Conservation (phyloP, 768 basidiomycete genomes). For the Pleurotus djamor region DNA sequence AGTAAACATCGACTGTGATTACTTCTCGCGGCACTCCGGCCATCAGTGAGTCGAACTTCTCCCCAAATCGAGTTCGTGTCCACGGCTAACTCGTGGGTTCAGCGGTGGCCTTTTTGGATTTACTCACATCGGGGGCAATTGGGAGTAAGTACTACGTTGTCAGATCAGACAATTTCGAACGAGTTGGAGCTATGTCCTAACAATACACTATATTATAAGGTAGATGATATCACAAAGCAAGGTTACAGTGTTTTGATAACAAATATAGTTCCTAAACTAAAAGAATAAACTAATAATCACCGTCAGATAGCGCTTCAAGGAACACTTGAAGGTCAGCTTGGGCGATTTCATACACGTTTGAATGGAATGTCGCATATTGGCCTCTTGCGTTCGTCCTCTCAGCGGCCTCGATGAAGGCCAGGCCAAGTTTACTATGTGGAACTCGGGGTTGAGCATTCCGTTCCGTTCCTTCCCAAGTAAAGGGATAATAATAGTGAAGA, state of each 20-base stretch:
- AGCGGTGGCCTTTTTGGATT: conserved; percentile 5
- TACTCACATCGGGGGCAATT: conserved; percentile 1
- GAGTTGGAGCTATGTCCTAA: not conserved
- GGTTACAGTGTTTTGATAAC: not conserved
- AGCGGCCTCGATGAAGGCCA: conserved; percentile 82
- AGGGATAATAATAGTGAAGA: no score
- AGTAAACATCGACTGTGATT: conserved; percentile 86
- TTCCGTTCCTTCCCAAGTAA: no score
- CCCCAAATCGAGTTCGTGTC: not conserved
- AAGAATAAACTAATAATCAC: conserved; percentile 15
- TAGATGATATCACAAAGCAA: not conserved
- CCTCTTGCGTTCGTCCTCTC: conserved; percentile 75
- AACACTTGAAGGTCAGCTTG: conserved; percentile 79
- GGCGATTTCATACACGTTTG: conserved; percentile 82
- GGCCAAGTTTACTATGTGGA: conserved; percentile 67
- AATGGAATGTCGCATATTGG: conserved; percentile 83
- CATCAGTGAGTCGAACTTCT: not conserved
- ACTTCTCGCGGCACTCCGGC: conserved; percentile 77
- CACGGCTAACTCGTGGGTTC: not conserved
- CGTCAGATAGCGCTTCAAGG: conserved; percentile 69
- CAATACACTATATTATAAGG: not conserved
- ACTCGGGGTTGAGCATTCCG: not conserved
- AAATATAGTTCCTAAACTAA: not conserved
- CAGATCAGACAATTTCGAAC: not conserved
- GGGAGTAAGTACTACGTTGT: not conserved